phyloP scores from a whole-genome alignment of 148 eudicot species.

The Nepenthes mirabilis region DNA sequence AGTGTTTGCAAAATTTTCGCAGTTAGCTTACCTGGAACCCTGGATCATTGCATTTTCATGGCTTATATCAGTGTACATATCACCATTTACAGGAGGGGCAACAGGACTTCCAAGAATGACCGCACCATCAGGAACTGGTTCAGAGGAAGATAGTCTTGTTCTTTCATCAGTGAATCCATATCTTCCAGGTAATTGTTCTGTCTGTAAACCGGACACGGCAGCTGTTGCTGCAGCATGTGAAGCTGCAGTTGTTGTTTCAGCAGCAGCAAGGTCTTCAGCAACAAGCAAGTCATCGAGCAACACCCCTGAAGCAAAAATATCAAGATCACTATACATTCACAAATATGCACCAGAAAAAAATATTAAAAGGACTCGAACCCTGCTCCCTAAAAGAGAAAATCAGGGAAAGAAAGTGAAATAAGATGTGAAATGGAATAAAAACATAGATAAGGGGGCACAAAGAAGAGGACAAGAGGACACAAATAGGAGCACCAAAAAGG shows the following conservation, averaged over 20 bases:
- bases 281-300: slow-evolving; percentile 88
- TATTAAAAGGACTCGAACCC: neutral
- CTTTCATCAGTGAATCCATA: slow-evolving; percentile 67
- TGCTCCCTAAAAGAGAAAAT: too few species aligned
- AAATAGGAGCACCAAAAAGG: too few species aligned
- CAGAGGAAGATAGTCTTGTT: slow-evolving; percentile 32
- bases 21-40: slow-evolving; percentile 55
- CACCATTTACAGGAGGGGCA: slow-evolving; percentile 93
- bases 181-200: slow-evolving; percentile 56
- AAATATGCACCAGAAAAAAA: neutral
- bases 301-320: slow-evolving; percentile 43
- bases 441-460: too few species aligned
- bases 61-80: slow-evolving; percentile 83
- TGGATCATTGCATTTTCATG: slow-evolving; percentile 84
- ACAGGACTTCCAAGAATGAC: slow-evolving; percentile 93
- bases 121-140: slow-evolving; percentile 63
- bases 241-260: slow-evolving; percentile 91
- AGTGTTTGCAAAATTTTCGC: slow-evolving; percentile 5
- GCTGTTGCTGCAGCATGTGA: slow-evolving; percentile 97
- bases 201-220: slow-evolving; percentile 63
- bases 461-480: too few species aligned
- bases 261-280: slow-evolving; percentile 97
- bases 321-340: neutral
- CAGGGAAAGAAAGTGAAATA: too few species aligned
- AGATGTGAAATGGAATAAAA: too few species aligned